Conservation (phyloP, 2,329 filamentous ascomycete species). For the Cryphonectria carpinicola region DNA sequence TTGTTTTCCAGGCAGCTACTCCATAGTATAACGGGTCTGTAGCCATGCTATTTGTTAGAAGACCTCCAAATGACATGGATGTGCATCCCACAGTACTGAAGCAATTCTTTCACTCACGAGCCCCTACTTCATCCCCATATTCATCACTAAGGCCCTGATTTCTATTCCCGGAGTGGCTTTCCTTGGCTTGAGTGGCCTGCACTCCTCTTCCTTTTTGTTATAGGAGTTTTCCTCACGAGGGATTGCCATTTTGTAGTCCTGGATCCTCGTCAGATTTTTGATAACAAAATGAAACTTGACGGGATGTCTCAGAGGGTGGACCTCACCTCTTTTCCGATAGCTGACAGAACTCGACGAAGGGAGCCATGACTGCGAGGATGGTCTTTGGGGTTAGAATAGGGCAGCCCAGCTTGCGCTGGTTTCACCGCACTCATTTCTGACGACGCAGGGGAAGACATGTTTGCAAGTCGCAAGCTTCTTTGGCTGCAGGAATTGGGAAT, state of each 20-base stretch:
- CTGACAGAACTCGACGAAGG: conserved; percentile 7
- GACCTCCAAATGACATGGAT: neutral
- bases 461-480: neutral
- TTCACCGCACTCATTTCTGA: neutral
- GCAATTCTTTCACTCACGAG: neutral
- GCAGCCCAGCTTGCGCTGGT: too few relatives aligned
- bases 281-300: neutral
- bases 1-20: neutral
- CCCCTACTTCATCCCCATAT: conserved; percentile 11
- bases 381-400: too few relatives aligned
- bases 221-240: neutral
- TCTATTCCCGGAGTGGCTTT: neutral
- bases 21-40: neutral
- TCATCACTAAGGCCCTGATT: neutral
- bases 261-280: neutral
- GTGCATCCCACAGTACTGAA: neutral
- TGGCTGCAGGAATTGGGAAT: neutral
- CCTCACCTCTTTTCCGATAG: neutral
- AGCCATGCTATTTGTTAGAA: neutral
- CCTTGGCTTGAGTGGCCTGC: neutral
- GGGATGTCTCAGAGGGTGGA: neutral
- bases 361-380: neutral
- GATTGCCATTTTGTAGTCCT: conserved; percentile 1
- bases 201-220: neutral
- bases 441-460: neutral